Conservation (phyloP, 2,329 filamentous ascomycete genomes). For the Hymenoscyphus albidus region DNA sequence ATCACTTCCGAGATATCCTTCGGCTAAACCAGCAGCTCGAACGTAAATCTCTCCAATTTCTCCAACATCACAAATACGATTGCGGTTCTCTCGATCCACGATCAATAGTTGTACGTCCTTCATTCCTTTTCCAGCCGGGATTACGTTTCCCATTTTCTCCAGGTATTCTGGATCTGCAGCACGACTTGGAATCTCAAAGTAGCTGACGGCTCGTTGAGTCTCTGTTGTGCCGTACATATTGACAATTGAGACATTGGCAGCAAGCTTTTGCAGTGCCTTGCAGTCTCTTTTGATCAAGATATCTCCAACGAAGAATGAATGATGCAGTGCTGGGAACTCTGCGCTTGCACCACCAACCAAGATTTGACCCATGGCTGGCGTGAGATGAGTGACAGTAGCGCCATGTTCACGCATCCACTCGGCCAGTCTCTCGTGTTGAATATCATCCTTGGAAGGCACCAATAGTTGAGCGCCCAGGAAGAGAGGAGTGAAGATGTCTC, state of each 20-base stretch:
- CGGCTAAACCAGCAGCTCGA: conserved; percentile 76
- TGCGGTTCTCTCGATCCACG: conserved; percentile 63
- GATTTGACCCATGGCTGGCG: conserved; percentile 95
- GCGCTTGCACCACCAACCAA: conserved; percentile 79
- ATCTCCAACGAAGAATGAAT: conserved; percentile 90
- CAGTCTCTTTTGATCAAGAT: conserved; percentile 83
- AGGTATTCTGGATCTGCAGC: conserved; percentile 60
- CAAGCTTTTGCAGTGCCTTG: conserved; percentile 68
- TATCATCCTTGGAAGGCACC: conserved; percentile 76
- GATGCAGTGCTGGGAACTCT: conserved; percentile 70
- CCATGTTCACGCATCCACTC: conserved; percentile 81
- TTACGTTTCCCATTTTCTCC: conserved; percentile 65
- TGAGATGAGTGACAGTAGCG: conserved; percentile 81
- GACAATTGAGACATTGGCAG: conserved; percentile 68
- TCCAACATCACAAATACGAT: conserved; percentile 70
- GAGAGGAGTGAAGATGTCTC: conserved; percentile 84
- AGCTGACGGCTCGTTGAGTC: conserved; percentile 76
- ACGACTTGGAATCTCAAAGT: conserved; percentile 70
- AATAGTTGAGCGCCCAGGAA: conserved; percentile 79
- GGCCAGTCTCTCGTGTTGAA: conserved; percentile 77
- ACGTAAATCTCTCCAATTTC: conserved; percentile 84
- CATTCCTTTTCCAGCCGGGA: conserved; percentile 85
- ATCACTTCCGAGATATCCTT: conserved; percentile 59
- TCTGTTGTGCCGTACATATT: conserved; percentile 92
- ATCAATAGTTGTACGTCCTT: conserved; percentile 83